Evolutionary conservation across 176 grass and related monocot genomes (phyloP), one percentile per base, ranked within the genome.

Genomic region (Triticum urartu): DNA sequence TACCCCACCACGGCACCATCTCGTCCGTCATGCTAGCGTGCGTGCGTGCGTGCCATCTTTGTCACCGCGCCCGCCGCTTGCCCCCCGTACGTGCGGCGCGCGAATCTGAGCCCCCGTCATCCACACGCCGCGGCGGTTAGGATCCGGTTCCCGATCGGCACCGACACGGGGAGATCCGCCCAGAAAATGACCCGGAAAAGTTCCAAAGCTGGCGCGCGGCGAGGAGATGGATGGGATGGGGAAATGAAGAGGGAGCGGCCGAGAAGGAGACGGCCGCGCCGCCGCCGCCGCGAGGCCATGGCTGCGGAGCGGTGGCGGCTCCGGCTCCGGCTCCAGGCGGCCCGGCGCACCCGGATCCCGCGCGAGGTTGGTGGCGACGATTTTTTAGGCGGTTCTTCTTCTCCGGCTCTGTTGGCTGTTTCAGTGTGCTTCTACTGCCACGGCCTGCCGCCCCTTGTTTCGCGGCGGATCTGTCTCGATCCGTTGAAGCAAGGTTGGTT

Each of bases 341-440:
- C 0, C 9, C 50, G 48, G 14, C 48, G 0, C 14, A 0, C 6
- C 54, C 54, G 56, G 56, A 59, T 59, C 0, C 56, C 7, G 66
- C 76, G 77, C n/a, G 20, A 87, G 78, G 85, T 87, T 64, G 71
- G 59, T 75, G 69, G 69, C 78, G 68, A 32, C 50, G 75, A 59
- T 22, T 15, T 28, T 17, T 5, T 17, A 10, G 54, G 18, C 54
- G 17, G 43, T 13, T 47, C 21, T 12, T 11, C 77, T 21, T 33
- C 7, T 2, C 1, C 17, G 20, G 60, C n/a, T 63, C 21, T 1
- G n/a, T 63, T 63, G 56, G 21, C 56, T 4, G 50, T 54, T 17
- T 54, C 26, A 26, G 42, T 45, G 42, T 15, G 14, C 0, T 54
- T 14, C 50, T 18, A 18, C 56, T 4, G 18, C 56, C 56, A 59